A percentile compares a stretch with the other conserved stretches of the same genome.
phyloP scores from a whole-genome alignment of 75 land plant species.

The Adiantum capillusveneris region DNA sequence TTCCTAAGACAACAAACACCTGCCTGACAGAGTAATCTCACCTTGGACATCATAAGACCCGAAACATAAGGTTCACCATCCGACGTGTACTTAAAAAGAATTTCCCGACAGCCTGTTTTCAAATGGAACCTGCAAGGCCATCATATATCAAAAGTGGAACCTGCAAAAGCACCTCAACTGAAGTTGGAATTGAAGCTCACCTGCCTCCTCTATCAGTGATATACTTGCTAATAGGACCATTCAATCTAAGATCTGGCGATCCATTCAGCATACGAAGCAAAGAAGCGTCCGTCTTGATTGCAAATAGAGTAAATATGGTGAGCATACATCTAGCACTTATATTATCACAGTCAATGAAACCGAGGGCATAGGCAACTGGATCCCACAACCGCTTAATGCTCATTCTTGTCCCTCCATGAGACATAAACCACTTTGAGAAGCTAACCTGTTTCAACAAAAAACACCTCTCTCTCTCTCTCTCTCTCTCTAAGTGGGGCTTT shows the following conservation, averaged over 20 bases:
- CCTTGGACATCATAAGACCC: conserved; percentile 83
- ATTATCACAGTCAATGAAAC: conserved; percentile 95
- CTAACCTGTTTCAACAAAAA: conserved; percentile 50
- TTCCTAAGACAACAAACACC: too few species aligned
- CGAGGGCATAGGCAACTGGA: conserved; percentile 98
- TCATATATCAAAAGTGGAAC: too few species aligned
- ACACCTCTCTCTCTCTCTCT: too few species aligned
- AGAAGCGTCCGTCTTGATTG: conserved; percentile 96
- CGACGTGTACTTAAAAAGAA: conserved; percentile 54
- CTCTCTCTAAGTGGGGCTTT: too few species aligned
- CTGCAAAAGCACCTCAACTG: too few species aligned
- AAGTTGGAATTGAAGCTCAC: conserved; percentile 41
- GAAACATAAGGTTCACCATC: conserved; percentile 69
- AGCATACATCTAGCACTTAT: conserved; percentile 99
- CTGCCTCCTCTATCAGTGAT: conserved; percentile 88
- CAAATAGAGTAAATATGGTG: conserved; percentile 89
- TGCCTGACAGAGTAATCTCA: conserved; percentile 4
- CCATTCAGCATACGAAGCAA: conserved; percentile 94
- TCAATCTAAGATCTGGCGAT: conserved; percentile 86
- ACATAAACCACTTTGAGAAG: conserved; percentile 95
- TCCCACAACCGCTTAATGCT: conserved; percentile 99
- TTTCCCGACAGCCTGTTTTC: conserved; percentile 92
- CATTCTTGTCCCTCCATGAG: conserved; percentile 85
- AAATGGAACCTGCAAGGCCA: conserved; percentile 65
- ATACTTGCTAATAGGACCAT: conserved; percentile 84